These are phyloP conservation scores for Heterobasidion parviporum DNA, from an alignment of 1,284 basidiomycete species.

Conservation along the genomic window DNA sequence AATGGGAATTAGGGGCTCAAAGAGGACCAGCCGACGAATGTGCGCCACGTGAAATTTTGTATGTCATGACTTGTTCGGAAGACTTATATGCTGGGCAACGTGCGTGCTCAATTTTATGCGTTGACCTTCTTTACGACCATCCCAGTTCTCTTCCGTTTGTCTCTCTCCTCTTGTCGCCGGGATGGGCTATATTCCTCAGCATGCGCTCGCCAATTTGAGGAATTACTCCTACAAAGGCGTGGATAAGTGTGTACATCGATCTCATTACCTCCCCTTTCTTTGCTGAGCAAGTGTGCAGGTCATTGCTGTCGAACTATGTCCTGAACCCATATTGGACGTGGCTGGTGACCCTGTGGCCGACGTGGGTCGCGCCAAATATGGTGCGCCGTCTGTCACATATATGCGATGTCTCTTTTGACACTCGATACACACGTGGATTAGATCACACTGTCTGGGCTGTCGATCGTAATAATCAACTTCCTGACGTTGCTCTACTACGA, in stretches of 20 bases:
- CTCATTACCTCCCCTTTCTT: slow-evolving; percentile 1
- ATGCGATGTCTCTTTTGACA: neutral
- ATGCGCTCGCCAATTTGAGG: slow-evolving; percentile 54
- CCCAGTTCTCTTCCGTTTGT: neutral
- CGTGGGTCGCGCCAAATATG: slow-evolving; percentile 84
- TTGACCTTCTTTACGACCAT: neutral
- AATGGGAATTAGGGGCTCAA: neutral
- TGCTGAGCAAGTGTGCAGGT: slow-evolving; percentile 34
- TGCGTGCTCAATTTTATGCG: neutral
- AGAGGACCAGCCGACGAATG: neutral
- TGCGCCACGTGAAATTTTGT: neutral
- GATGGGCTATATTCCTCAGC: slow-evolving; percentile 47
- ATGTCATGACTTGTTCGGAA: neutral
- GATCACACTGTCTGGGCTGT: slow-evolving; percentile 81
- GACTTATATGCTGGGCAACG: neutral
- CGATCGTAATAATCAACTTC: slow-evolving; percentile 82
- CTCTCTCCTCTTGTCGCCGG: neutral
- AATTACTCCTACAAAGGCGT: slow-evolving; percentile 64
- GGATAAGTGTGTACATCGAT: slow-evolving; percentile 47
- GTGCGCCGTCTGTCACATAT: slow-evolving; percentile 34
- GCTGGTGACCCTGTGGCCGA: slow-evolving; percentile 89
- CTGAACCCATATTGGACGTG: slow-evolving; percentile 92
- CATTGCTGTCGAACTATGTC: slow-evolving; percentile 70
- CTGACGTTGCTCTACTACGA: slow-evolving; percentile 78
- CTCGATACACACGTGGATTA: slow-evolving; percentile 21